A percentile compares a stretch with the other conserved stretches of the same genome.
phyloP scores from a whole-genome alignment of 2,329 filamentous ascomycete genomes.

The Clarireedia hainanense region DNA sequence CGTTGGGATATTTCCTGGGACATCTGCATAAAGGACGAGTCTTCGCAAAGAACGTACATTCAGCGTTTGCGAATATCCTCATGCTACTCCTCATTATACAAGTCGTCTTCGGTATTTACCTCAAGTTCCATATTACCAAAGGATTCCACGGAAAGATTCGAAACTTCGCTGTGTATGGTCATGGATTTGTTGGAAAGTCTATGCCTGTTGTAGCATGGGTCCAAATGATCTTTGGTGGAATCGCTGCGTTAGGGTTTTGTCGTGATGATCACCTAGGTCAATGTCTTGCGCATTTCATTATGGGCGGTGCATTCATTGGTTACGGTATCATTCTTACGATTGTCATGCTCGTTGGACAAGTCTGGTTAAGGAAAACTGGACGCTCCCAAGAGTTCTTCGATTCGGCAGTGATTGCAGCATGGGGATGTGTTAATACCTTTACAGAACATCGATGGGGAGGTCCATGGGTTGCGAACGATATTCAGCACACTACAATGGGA shows the following conservation, averaged over 20 bases:
- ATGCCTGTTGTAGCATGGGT: slow-evolving; percentile 84
- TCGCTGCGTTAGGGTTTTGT: slow-evolving; percentile 87
- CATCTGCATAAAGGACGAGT: slow-evolving; percentile 85
- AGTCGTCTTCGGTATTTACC: slow-evolving; percentile 73
- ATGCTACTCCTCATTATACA: slow-evolving; percentile 75
- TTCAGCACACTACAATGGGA: slow-evolving; percentile 99
- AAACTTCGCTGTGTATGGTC: slow-evolving; percentile 59
- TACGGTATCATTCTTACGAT: slow-evolving; percentile 87
- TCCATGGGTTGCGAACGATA: slow-evolving; percentile 84
- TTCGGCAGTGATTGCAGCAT: slow-evolving; percentile 79
- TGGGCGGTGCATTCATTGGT: slow-evolving; percentile 92
- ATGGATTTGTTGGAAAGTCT: slow-evolving; percentile 76
- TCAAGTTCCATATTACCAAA: slow-evolving; percentile 81
- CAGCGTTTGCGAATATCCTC: slow-evolving; percentile 68
- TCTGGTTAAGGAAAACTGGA: slow-evolving; percentile 74
- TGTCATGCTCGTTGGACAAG: slow-evolving; percentile 77
- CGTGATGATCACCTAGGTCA: slow-evolving; percentile 86
- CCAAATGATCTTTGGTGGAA: slow-evolving; percentile 94
- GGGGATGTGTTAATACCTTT: slow-evolving; percentile 97
- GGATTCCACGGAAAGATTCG: slow-evolving; percentile 76
- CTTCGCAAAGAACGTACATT: slow-evolving; percentile 75
- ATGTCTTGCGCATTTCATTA: slow-evolving; percentile 95
- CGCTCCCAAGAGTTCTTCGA: slow-evolving; percentile 97
- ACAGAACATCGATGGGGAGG: slow-evolving; percentile 93
- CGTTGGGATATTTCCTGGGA: slow-evolving; percentile 83